Evolutionary conservation across 306 rosid species (phyloP).

Genomic region (Citrullus mucosospermus): DNA sequence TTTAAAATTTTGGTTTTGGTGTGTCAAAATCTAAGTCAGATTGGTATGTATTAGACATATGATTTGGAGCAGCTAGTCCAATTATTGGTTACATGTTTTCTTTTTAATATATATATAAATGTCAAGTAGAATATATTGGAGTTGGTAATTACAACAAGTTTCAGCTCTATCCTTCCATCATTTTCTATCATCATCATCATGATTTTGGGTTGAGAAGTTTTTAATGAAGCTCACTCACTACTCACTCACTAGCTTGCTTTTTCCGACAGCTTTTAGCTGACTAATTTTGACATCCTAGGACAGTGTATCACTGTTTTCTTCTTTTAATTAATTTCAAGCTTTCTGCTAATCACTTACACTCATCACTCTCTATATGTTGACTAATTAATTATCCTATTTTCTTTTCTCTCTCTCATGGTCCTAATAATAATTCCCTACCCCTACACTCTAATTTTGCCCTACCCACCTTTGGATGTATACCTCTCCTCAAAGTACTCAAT

Average conservation of each 20-base stretch:
- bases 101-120: too few species aligned
- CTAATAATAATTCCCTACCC: not conserved
- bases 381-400: not conserved
- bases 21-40: slow-evolving; percentile 4
- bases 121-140: not conserved
- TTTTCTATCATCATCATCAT: not conserved
- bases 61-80: not conserved
- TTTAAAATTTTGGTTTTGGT: not conserved
- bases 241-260: not conserved
- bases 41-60: not conserved
- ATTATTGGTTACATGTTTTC: not conserved
- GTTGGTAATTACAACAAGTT: not conserved
- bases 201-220: not conserved
- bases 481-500: too few species aligned
- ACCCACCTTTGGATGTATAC: too few species aligned
- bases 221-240: not conserved
- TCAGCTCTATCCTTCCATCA: not conserved
- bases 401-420: not conserved
- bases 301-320: slow-evolving; percentile 5
- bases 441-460: not conserved
- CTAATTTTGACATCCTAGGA: slow-evolving; percentile 2
- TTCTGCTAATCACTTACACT: not conserved
- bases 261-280: slow-evolving; percentile 10
- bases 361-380: not conserved
- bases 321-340: not conserved